Evolutionary conservation across 148 eudicot genomes (phyloP), one percentile per base, ranked within the genome.

Genomic region (Camellia sinensis): DNA sequence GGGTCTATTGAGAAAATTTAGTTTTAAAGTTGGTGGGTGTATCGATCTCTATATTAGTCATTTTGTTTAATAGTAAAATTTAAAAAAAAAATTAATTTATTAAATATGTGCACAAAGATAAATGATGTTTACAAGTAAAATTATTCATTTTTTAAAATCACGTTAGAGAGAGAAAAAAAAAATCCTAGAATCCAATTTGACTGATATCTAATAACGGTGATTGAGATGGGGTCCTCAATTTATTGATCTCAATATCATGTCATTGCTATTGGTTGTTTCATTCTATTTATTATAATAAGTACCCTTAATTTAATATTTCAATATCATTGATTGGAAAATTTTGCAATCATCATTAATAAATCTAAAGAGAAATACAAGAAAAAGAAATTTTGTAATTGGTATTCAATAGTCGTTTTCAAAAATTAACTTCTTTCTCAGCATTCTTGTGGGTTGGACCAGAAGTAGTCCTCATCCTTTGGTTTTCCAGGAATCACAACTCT

Each of bases 191-290:
- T 40, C 7, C 45, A 67, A 54, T 54, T 22, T 5, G 18, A 37
- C 45, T 37, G 61, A 56, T 0, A 37, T 37, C 37, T 13, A 37
- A 54, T 11, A 1, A 56, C 14, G 21, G 22, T 9, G 52, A 74
- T 40, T 3, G 65, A 74, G 77, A 71, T 71, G 52, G 66, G 66
- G 76, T 6, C 82, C 68, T 87, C 82, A 82, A 64, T 71, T 76
- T 77, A 10, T 74, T 57, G 50, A 40, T 21, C 70, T 81, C 80
- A 68, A 60, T 40, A 81, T 81, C 91, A 74, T 83, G 84, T 85
- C 79, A 79, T 82, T 80, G 81, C 5, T 75, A 81, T 7, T 73
- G 17, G 14, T 67, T 14, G 44, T 40, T 43, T 75, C 50, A 41
- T 53, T 41, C 9, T 10, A 56, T 15, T 67, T 67, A 17, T 43